Conservation (phyloP, 306 rosid species). For the Corylus avellana region DNA sequence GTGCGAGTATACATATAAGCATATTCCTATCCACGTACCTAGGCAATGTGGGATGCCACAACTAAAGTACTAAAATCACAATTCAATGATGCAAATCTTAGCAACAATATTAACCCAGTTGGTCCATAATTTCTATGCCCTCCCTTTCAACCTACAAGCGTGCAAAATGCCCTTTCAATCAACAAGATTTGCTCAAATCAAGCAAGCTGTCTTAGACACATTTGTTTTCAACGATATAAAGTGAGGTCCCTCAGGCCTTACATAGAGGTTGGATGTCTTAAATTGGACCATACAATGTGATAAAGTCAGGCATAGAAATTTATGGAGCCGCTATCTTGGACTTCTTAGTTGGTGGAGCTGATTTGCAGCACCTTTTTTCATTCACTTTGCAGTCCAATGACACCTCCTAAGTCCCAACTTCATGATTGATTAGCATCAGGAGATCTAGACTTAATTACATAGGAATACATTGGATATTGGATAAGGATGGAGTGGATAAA, state of each 20-base stretch:
- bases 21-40: no score
- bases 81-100: no score
- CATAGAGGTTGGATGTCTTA: slow-evolving; percentile 9
- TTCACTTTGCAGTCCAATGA: neutral
- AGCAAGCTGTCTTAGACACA: neutral
- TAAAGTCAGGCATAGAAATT: slow-evolving; percentile 13
- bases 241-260: slow-evolving; percentile 29
- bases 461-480: neutral
- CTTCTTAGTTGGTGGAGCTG: neutral
- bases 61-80: neutral
- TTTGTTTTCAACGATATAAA: slow-evolving; percentile 1
- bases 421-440: neutral
- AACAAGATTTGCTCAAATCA: no score
- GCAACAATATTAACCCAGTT: no score
- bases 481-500: slow-evolving; percentile 10
- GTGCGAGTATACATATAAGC: no score
- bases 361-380: neutral
- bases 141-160: no score
- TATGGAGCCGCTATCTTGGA: slow-evolving; percentile 36
- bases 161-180: no score
- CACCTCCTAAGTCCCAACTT: neutral
- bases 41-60: no score
- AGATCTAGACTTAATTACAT: neutral
- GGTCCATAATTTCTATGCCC: no score
- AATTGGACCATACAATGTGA: slow-evolving; percentile 12